Conservation (phyloP, 78 protist genomes). For the Guillardia theta region DNA sequence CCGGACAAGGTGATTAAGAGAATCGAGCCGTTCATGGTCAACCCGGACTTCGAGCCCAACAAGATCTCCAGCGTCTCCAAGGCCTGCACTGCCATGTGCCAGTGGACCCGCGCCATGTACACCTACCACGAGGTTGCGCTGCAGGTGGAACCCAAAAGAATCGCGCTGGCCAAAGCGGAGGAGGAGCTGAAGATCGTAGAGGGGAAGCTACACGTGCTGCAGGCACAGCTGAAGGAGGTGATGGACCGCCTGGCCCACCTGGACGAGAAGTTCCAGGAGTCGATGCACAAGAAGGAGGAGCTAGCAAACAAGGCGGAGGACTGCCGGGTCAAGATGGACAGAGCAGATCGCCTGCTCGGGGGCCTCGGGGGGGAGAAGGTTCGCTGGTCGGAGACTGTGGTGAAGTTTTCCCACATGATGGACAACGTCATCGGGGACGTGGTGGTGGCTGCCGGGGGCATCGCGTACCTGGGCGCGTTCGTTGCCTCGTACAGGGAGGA, state of each 20-base stretch:
- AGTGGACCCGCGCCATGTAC: slow-evolving; percentile 84
- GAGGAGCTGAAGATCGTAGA: slow-evolving; percentile 52
- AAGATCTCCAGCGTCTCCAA: slow-evolving; percentile 57
- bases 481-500: slow-evolving; percentile 58
- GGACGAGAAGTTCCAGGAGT: not conserved
- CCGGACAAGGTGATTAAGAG: slow-evolving; percentile 53
- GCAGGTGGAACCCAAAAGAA: slow-evolving; percentile 72
- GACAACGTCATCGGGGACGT: slow-evolving; percentile 67
- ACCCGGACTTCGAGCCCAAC: slow-evolving; percentile 59
- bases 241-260: slow-evolving; percentile 32
- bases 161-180: slow-evolving; percentile 47
- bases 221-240: slow-evolving; percentile 57
- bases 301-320: slow-evolving; percentile 59
- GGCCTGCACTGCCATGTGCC: slow-evolving; percentile 84
- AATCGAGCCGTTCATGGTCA: slow-evolving; percentile 69
- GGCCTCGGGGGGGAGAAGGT: slow-evolving; percentile 81
- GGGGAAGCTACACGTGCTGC: slow-evolving; percentile 47
- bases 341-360: slow-evolving; percentile 75
- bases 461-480: slow-evolving; percentile 83
- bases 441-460: slow-evolving; percentile 65
- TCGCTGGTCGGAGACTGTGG: slow-evolving; percentile 69
- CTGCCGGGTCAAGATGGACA: slow-evolving; percentile 54
- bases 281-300: not conserved
- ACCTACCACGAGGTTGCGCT: slow-evolving; percentile 63
- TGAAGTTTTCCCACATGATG: not conserved